Conservation (phyloP, 2,329 filamentous ascomycete genomes). For the Calonectria leucothoes region DNA sequence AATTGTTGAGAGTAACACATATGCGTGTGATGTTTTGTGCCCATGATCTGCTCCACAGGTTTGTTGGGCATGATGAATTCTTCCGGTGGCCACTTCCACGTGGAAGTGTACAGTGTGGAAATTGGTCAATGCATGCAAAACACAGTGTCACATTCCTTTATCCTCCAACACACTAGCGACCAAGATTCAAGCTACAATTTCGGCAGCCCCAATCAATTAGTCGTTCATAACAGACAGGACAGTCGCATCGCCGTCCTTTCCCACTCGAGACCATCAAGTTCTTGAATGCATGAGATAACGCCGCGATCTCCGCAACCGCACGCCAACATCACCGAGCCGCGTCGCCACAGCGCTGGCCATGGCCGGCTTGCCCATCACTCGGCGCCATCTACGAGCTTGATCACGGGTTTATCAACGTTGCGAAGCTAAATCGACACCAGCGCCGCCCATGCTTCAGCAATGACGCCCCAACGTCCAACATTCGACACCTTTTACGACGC, state of each 20-base stretch:
- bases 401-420: constrained; percentile 35
- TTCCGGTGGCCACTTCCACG: neutral
- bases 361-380: constrained; percentile 36
- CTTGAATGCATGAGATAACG: neutral
- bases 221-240: constrained; percentile 9
- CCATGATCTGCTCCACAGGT: neutral
- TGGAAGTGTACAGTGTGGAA: constrained; percentile 29
- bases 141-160: constrained; percentile 32
- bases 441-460: constrained; percentile 41
- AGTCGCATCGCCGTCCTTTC: neutral
- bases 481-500: constrained; percentile 51
- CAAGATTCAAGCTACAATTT: constrained; percentile 23
- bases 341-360: constrained; percentile 34
- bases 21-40: neutral
- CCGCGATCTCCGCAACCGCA: neutral
- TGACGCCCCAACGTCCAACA: constrained; percentile 48
- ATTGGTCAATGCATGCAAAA: neutral
- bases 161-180: constrained; percentile 29
- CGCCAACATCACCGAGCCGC: constrained; percentile 7
- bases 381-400: constrained; percentile 39
- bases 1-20: neutral
- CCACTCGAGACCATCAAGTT: neutral
- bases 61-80: neutral
- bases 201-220: constrained; percentile 16
- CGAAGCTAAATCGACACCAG: constrained; percentile 34